A percentile compares a stretch with the other conserved stretches of the same genome.
phyloP scores from a whole-genome alignment of 306 rosid genomes.

The Hylodesmum podocarpum region DNA sequence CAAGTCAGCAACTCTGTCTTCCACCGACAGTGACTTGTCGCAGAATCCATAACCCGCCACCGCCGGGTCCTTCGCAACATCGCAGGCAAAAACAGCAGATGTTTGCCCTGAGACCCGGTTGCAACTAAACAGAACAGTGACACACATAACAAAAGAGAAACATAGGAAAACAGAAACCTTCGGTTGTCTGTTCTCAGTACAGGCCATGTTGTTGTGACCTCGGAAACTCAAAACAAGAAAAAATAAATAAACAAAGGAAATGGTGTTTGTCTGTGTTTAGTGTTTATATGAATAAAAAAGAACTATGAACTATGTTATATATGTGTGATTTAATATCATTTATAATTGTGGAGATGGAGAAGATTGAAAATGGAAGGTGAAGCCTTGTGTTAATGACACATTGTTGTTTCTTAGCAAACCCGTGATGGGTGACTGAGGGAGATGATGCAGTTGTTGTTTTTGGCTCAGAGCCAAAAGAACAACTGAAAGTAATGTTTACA shows the following conservation, averaged over 20 bases:
- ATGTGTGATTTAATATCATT: not conserved
- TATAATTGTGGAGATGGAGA: not conserved
- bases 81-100: conserved; percentile 67
- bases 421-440: conserved; percentile 53
- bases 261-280: conserved; percentile 25
- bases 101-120: conserved; percentile 49
- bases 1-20: conserved; percentile 63
- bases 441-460: conserved; percentile 24
- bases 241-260: not conserved
- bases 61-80: conserved; percentile 38
- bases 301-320: too few relatives aligned
- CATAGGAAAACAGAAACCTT: conserved; percentile 59
- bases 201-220: conserved; percentile 42
- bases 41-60: conserved; percentile 63
- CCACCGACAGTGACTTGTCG: conserved; percentile 45
- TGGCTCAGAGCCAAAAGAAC: conserved; percentile 26
- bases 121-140: not conserved
- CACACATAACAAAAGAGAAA: not conserved
- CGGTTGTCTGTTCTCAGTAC: conserved; percentile 49
- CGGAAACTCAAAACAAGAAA: not conserved
- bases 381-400: not conserved
- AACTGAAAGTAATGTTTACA: conserved; percentile 6
- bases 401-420: conserved; percentile 59
- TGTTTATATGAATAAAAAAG: not conserved
- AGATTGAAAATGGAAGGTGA: not conserved